Evolutionary conservation across 2,329 filamentous ascomycete genomes (phyloP).

Genomic region (Pseudogymnoascus sp.): DNA sequence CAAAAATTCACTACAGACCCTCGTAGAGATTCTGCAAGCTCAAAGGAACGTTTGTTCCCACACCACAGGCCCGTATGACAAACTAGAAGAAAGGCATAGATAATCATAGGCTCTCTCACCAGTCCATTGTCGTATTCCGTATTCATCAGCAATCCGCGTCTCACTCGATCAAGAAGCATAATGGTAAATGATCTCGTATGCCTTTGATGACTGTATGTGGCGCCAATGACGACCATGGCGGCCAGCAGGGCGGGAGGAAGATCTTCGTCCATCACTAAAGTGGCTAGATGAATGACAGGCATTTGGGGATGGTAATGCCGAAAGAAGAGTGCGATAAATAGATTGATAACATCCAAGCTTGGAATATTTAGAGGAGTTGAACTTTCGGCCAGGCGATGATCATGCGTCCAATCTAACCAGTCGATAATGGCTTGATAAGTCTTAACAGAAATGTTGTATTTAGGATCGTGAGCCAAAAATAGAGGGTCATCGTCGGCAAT

Average conservation of each 20-base stretch:
- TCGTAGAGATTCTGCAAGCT: slow-evolving; percentile 19
- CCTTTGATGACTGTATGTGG: slow-evolving; percentile 19
- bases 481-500: slow-evolving; percentile 17
- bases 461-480: slow-evolving; percentile 15
- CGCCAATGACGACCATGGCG: slow-evolving; percentile 21
- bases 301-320: slow-evolving; percentile 22
- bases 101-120: slow-evolving; percentile 20
- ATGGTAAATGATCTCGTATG: slow-evolving; percentile 21
- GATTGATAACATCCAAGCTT: slow-evolving; percentile 17
- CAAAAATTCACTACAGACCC: slow-evolving; percentile 16
- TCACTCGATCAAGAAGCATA: slow-evolving; percentile 19
- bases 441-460: slow-evolving; percentile 21
- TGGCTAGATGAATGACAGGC: slow-evolving; percentile 22
- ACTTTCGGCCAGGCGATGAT: background rate
- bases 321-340: slow-evolving; percentile 23
- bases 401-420: background rate
- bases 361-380: slow-evolving; percentile 14
- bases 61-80: slow-evolving; percentile 21
- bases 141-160: slow-evolving; percentile 20
- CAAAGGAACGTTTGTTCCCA: slow-evolving; percentile 22
- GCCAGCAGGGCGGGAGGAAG: slow-evolving; percentile 20
- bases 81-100: slow-evolving; percentile 21
- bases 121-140: slow-evolving; percentile 19
- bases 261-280: slow-evolving; percentile 19
- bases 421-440: slow-evolving; percentile 12